Percentiles rank a stretch among this genome's conserved stretches.
Evolutionary conservation across 2,329 filamentous ascomycete species (phyloP).

Genomic region (Ascochyta fabae): DNA sequence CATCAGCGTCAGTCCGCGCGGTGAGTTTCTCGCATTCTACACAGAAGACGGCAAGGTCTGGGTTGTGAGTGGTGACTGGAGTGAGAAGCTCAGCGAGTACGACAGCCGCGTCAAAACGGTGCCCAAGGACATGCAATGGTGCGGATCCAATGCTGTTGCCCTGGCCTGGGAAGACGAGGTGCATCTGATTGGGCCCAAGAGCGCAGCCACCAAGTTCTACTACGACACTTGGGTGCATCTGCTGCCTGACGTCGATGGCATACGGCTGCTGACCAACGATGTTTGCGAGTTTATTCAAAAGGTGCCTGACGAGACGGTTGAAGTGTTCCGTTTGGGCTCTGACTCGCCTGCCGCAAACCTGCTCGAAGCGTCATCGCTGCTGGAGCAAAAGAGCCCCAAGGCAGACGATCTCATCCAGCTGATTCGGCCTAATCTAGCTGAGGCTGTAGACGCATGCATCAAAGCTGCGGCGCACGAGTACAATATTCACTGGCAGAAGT

Average conservation of each 20-base stretch:
- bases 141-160: slow-evolving; percentile 89
- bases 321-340: slow-evolving; percentile 88
- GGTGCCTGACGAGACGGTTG: slow-evolving; percentile 83
- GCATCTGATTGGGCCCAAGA: slow-evolving; percentile 86
- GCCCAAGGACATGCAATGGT: slow-evolving; percentile 92
- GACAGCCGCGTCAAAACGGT: slow-evolving; percentile 84
- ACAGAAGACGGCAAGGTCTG: slow-evolving; percentile 82
- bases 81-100: slow-evolving; percentile 89
- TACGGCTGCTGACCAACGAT: slow-evolving; percentile 87
- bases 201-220: slow-evolving; percentile 77
- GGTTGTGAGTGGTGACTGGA: slow-evolving; percentile 94
- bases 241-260: slow-evolving; percentile 86
- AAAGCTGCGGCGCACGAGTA: slow-evolving; percentile 94
- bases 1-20: slow-evolving; percentile 89
- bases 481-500: slow-evolving; percentile 89
- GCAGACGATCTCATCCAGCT: slow-evolving; percentile 97
- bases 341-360: slow-evolving; percentile 91
- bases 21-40: slow-evolving; percentile 86
- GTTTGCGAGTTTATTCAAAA: slow-evolving; percentile 98
- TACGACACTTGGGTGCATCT: slow-evolving; percentile 93
- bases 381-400: slow-evolving; percentile 93
- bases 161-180: slow-evolving; percentile 98
- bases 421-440: slow-evolving; percentile 83
- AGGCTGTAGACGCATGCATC: slow-evolving; percentile 93
- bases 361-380: slow-evolving; percentile 86